These are phyloP conservation scores for Knoxdaviesia proteae DNA, from an alignment of 2,329 filamentous ascomycete species.

Conservation along the genomic window DNA sequence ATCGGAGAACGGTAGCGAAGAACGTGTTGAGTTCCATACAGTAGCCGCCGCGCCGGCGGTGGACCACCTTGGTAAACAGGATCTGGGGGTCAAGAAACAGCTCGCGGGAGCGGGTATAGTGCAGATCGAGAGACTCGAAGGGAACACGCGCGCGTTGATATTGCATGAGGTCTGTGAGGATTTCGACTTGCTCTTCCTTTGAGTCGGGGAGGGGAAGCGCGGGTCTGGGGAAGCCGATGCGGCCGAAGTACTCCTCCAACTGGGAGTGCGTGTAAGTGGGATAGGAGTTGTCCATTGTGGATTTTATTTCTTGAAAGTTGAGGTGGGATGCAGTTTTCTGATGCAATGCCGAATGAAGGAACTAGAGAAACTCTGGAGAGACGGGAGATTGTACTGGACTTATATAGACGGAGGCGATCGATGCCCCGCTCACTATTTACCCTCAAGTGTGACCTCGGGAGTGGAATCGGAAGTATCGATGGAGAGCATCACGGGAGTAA, in stretches of 20 bases:
- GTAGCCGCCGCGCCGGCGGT: conserved; percentile 25
- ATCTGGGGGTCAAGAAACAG: conserved; percentile 17
- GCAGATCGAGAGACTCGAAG: conserved; percentile 31
- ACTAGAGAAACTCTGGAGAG: no score
- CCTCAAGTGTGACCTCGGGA: no score
- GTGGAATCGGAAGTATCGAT: no score
- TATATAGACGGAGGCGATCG: no score
- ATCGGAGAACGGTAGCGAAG: conserved; percentile 25
- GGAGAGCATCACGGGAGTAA: no score
- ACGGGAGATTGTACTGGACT: no score
- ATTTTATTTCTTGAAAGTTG: no score
- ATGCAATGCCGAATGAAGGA: no score
- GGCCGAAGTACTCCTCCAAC: conserved; percentile 10
- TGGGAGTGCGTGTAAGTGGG: conserved; percentile 4
- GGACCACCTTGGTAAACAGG: conserved; percentile 24
- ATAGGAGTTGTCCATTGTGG: no score
- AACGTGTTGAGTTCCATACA: conserved; percentile 28
- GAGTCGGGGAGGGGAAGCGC: conserved; percentile 7
- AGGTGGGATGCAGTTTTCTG: no score
- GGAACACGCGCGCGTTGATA: conserved; percentile 27
- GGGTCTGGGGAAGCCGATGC: conserved; percentile 10
- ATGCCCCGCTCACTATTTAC: no score
- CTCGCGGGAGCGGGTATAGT: conserved; percentile 20
- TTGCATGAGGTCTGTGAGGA: conserved; percentile 13
- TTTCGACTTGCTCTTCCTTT: conserved; percentile 6